These are phyloP conservation scores for Penicillium frequentans DNA, from an alignment of 2,329 filamentous ascomycete species.

Conservation along the genomic window DNA sequence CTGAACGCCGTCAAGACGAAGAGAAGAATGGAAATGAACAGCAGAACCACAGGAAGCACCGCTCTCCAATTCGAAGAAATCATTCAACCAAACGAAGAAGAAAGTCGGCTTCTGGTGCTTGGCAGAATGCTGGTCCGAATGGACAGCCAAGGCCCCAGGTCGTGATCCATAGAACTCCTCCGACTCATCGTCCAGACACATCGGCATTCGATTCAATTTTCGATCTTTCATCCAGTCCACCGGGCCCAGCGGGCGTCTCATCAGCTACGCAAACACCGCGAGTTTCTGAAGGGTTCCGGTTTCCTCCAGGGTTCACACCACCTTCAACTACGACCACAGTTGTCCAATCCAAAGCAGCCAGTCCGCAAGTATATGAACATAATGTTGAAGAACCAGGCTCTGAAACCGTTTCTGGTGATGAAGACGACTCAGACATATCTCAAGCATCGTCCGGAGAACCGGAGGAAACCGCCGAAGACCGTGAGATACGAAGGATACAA, in stretches of 20 bases:
- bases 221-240: constrained; percentile 42
- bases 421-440: constrained; percentile 22
- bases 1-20: constrained; percentile 8
- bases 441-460: constrained; percentile 20
- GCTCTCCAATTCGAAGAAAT: constrained; percentile 3
- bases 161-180: constrained; percentile 26
- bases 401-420: constrained; percentile 15
- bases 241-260: constrained; percentile 36
- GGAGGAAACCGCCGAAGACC: constrained; percentile 21
- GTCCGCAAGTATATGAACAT: constrained; percentile 17
- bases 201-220: constrained; percentile 20
- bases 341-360: constrained; percentile 21
- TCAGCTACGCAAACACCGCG: constrained; percentile 23
- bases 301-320: constrained; percentile 37
- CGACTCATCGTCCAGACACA: neutral
- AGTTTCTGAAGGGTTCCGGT: constrained; percentile 32
- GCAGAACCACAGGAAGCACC: constrained; percentile 1
- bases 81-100: constrained; percentile 39
- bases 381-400: constrained; percentile 14
- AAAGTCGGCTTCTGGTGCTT: constrained; percentile 22
- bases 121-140: constrained; percentile 9
- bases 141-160: constrained; percentile 21
- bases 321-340: constrained; percentile 26
- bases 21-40: neutral
- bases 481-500: constrained; percentile 34